Evolutionary conservation across 257 asterid species (phyloP), one percentile per base, ranked within the genome.

Genomic region (Eustoma russellianum): DNA sequence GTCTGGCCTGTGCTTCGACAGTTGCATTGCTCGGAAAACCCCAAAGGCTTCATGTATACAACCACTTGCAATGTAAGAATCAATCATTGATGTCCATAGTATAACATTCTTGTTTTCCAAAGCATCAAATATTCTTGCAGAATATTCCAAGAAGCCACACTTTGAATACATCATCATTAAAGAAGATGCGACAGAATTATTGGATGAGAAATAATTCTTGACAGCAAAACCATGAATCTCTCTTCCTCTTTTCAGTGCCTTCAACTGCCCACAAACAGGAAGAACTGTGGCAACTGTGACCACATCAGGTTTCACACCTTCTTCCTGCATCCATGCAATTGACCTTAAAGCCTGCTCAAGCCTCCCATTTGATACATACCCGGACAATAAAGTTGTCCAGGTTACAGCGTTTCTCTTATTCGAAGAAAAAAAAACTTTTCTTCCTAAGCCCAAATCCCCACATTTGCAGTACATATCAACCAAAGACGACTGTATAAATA

Each of bases 21-120:
- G 47, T 41, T 84, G 95, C 98, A 91, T 91, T 53, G 55, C 34
- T 41, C 93, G 84, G 54, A 91, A 87, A 63, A 77, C 63, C 52
- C 53, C 70, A 33, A 85, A 66, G 38, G 94, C 97, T 64, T 87
- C 70, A 0, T 69, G 53, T 13, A 73, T 70, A 70, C 67, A 48
- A 18, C 53, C 72, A 47, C 74, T 51, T 43, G 74, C 93, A 33
- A 87, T 75, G 45, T 70, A 82, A 33, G 94, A 79, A 49, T 88
- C 95, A 30, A 92, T 85, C 97, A 88, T 85, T 58, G 95, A 88
- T 4, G 98, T 92, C 95, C 98, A 92, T 0, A 93, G 55, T 59
- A 79, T 81, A 53, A 92, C 94, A 50, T 79, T 92, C 80, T 70
- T 79, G 18, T 65, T 75, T 77, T 78, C 92, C 85, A 79, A 78